These are phyloP conservation scores for Megacollybia platyphylla DNA, from an alignment of 1,284 basidiomycete genomes.

Conservation along the genomic window DNA sequence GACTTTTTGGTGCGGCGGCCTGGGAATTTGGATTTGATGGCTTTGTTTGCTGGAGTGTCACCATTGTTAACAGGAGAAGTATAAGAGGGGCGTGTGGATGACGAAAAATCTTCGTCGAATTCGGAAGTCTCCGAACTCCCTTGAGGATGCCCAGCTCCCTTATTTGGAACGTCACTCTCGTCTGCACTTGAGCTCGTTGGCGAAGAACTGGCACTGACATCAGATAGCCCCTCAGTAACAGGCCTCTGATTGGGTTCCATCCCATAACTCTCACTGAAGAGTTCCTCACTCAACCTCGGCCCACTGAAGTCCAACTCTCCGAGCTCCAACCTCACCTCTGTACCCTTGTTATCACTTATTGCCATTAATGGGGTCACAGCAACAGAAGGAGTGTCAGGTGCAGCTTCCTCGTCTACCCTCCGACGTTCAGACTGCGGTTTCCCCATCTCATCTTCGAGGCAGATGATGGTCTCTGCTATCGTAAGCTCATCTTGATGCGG, in stretches of 20 bases:
- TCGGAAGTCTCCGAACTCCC: not conserved
- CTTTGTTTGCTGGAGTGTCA: too few species aligned
- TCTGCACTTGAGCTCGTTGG: too few species aligned
- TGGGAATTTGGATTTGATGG: too few species aligned
- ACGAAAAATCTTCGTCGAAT: not conserved
- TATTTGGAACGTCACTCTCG: too few species aligned
- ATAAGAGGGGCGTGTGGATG: not conserved
- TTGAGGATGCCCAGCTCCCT: too few species aligned
- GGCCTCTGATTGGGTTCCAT: too few species aligned
- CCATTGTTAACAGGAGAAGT: too few species aligned
- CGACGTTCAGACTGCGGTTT: constrained; percentile 63
- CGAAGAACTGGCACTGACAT: too few species aligned
- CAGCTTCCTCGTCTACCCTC: constrained; percentile 32
- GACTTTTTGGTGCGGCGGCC: too few species aligned
- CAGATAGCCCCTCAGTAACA: too few species aligned
- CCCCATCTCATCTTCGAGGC: constrained; percentile 70
- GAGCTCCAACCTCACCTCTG: constrained; percentile 23
- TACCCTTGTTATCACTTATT: constrained; percentile 18
- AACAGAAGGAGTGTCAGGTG: constrained; percentile 20
- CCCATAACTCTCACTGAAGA: too few species aligned
- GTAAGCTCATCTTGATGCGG: constrained; percentile 65
- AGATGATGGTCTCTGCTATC: constrained; percentile 67
- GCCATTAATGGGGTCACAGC: constrained; percentile 34
- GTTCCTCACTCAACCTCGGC: constrained; percentile 18
- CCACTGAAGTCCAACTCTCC: constrained; percentile 58